Percentiles rank a stretch among this genome's conserved stretches.
Conservation (phyloP, 208 protist species). For the Leishmania major region DNA sequence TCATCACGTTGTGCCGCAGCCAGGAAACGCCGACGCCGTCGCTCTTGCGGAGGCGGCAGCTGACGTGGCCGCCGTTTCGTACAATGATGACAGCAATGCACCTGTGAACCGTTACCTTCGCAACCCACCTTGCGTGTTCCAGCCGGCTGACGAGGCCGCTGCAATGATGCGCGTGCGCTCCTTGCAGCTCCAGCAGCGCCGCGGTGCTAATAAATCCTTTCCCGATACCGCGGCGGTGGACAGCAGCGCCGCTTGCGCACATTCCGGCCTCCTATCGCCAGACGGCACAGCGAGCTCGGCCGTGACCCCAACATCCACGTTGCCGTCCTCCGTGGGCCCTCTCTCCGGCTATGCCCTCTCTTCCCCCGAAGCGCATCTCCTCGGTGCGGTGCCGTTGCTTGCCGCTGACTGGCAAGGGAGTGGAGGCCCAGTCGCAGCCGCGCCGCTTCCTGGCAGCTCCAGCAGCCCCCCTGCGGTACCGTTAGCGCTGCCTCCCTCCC, state of each 20-base stretch:
- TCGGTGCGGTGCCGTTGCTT: neutral
- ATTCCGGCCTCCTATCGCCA: slow-evolving; percentile 1
- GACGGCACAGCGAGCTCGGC: slow-evolving; percentile 4
- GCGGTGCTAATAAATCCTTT: neutral
- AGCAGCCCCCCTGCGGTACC: neutral
- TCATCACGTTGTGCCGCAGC: slow-evolving; percentile 27
- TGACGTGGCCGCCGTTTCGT: neutral
- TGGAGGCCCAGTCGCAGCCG: neutral
- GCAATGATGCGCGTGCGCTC: slow-evolving; percentile 50
- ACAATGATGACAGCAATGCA: neutral
- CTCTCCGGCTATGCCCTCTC: neutral
- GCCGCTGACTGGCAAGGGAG: neutral
- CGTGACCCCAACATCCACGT: neutral
- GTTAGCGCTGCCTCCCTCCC: neutral
- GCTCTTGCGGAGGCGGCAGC: neutral
- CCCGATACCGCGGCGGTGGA: neutral
- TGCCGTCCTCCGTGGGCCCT: neutral
- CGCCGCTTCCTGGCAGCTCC: neutral
- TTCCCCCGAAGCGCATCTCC: neutral
- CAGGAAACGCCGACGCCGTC: neutral
- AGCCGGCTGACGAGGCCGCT: slow-evolving; percentile 40
- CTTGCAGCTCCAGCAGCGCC: slow-evolving; percentile 19
- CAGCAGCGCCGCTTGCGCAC: neutral
- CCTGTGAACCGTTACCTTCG: slow-evolving; percentile 17
- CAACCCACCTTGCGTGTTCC: slow-evolving; percentile 34